phyloP scores from a whole-genome alignment of 1,139 yeast species.

The Kurtzmaniella quercitrusa region DNA sequence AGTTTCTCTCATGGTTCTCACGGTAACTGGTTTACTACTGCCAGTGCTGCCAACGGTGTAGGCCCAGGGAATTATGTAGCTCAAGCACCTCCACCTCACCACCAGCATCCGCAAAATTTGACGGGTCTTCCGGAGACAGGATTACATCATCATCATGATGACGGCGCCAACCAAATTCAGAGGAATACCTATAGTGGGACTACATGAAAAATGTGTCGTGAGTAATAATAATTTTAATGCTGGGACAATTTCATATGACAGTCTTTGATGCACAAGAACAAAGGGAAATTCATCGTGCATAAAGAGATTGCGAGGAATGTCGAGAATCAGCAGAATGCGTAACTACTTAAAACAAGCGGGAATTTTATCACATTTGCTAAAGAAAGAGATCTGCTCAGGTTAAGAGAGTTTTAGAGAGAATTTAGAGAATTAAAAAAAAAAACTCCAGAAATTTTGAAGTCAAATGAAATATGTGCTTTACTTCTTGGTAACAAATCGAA shows the following conservation, averaged over 20 bases:
- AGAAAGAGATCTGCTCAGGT: too few relatives aligned
- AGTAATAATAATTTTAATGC: not conserved
- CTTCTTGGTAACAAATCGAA: too few relatives aligned
- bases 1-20: constrained; percentile 5
- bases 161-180: not conserved
- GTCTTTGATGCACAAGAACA: not conserved
- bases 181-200: constrained; percentile 3
- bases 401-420: too few relatives aligned
- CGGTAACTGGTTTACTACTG: constrained; percentile 7
- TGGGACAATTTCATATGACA: not conserved
- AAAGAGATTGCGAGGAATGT: too few relatives aligned
- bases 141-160: constrained; percentile 6
- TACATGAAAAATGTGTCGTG: too few relatives aligned
- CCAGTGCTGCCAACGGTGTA: constrained; percentile 4
- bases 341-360: too few relatives aligned
- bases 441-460: too few relatives aligned
- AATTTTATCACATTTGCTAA: too few relatives aligned
- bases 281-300: too few relatives aligned
- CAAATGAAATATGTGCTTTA: too few relatives aligned
- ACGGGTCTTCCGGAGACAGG: not conserved
- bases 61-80: constrained; percentile 7
- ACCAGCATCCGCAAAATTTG: not conserved
- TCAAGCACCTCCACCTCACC: constrained; percentile 6
- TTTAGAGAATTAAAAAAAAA: too few relatives aligned
- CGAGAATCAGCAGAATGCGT: too few relatives aligned